These are phyloP conservation scores for Leucocoprinus birnbaumii DNA, from an alignment of 768 basidiomycete genomes.

Conservation along the genomic window DNA sequence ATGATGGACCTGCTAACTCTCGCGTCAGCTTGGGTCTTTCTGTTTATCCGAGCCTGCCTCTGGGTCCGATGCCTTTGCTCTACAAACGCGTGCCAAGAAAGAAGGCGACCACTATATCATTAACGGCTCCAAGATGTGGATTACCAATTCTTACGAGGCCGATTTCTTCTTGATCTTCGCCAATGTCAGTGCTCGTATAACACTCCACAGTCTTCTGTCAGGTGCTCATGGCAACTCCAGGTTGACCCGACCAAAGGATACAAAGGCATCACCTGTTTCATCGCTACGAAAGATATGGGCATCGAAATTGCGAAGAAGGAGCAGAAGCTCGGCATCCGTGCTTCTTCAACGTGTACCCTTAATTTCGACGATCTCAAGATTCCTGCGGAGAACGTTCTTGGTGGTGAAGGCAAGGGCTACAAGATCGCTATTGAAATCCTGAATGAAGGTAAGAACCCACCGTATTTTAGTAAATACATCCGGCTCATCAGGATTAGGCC, in stretches of 20 bases:
- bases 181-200: conserved; percentile 53
- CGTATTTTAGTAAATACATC: neutral
- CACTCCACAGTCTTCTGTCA: neutral
- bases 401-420: conserved; percentile 90
- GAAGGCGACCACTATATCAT: conserved; percentile 84
- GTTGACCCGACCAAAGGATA: conserved; percentile 90
- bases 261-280: conserved; percentile 98
- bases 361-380: conserved; percentile 91
- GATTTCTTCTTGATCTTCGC: conserved; percentile 94
- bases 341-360: conserved; percentile 92
- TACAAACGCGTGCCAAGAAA: conserved; percentile 89
- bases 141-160: conserved; percentile 92
- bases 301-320: conserved; percentile 98
- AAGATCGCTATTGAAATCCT: conserved; percentile 38
- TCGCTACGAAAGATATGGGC: conserved; percentile 96
- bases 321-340: conserved; percentile 95
- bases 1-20: neutral
- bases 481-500: conserved; percentile 41
- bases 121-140: conserved; percentile 99
- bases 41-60: conserved; percentile 91
- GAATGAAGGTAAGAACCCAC: conserved; percentile 23
- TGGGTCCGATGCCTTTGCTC: conserved; percentile 95
- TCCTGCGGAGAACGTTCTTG: conserved; percentile 86
- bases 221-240: conserved; percentile 27
- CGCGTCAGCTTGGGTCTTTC: conserved; percentile 84